Conservation (phyloP, 768 basidiomycete genomes). For the Leucogyrophana mollusca region DNA sequence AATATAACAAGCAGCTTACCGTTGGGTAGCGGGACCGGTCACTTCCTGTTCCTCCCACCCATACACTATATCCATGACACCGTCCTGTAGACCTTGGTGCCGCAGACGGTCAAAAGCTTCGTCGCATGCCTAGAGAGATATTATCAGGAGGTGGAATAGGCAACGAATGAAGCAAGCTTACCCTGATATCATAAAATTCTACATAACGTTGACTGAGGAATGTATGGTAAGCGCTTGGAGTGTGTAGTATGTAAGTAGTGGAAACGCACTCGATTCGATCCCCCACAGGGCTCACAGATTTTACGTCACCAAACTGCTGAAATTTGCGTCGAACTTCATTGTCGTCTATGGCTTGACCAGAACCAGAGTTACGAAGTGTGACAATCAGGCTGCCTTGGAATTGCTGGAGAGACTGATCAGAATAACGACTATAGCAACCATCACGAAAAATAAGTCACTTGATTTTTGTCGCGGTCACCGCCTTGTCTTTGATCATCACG, state of each 20-base stretch:
- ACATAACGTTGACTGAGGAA: conserved; percentile 80
- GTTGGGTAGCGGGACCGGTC: conserved; percentile 44
- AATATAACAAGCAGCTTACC: conserved; percentile 24
- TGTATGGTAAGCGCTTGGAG: too few relatives aligned
- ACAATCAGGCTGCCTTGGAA: conserved; percentile 85
- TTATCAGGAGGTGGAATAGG: conserved; percentile 8
- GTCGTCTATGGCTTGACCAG: conserved; percentile 73
- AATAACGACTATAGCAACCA: neutral
- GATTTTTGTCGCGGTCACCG: conserved; percentile 73
- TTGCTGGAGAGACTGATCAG: conserved; percentile 42
- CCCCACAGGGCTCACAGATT: conserved; percentile 64
- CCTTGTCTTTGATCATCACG: conserved; percentile 77
- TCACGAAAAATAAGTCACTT: conserved; percentile 46
- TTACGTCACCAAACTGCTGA: conserved; percentile 89
- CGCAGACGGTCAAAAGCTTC: conserved; percentile 80
- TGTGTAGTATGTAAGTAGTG: neutral
- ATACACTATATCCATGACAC: conserved; percentile 84
- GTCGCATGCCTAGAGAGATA: conserved; percentile 56
- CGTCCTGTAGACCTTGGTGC: conserved; percentile 78
- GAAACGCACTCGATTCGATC: conserved; percentile 58
- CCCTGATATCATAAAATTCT: conserved; percentile 92
- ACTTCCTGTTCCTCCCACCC: conserved; percentile 77
- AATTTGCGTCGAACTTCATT: conserved; percentile 84
- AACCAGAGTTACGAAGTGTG: conserved; percentile 67
- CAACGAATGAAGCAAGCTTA: conserved; percentile 30